Conservation (phyloP, 2,329 filamentous ascomycete species). For the Rugonectria rugulosa region DNA sequence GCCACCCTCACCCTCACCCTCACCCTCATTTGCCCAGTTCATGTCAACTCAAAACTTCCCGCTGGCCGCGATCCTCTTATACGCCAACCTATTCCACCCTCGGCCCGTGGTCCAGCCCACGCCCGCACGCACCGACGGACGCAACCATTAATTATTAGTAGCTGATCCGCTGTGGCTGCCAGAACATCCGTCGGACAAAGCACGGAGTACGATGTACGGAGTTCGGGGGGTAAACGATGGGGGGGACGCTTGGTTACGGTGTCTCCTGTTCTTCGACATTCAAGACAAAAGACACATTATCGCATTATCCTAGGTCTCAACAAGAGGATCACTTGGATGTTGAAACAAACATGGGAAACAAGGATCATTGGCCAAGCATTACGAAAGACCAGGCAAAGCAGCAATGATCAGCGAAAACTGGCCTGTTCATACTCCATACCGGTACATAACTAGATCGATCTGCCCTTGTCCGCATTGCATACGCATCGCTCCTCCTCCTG, state of each 20-base stretch:
- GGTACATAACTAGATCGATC: too few species aligned
- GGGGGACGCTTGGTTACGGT: too few species aligned
- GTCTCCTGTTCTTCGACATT: too few species aligned
- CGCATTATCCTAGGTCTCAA: not conserved
- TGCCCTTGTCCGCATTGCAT: conserved; percentile 16
- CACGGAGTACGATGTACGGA: too few species aligned
- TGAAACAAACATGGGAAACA: conserved; percentile 6
- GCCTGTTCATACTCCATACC: not conserved
- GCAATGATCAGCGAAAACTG: conserved; percentile 10
- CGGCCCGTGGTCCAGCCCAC: conserved; percentile 14
- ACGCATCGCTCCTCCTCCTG: conserved; percentile 5
- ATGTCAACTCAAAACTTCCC: not conserved
- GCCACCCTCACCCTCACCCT: not conserved
- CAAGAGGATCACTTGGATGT: not conserved
- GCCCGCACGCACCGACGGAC: conserved; percentile 5
- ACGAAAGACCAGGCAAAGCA: not conserved
- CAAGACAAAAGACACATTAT: too few species aligned
- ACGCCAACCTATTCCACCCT: conserved; percentile 6
- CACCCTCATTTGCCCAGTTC: not conserved
- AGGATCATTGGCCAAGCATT: not conserved
- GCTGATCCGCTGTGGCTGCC: too few species aligned
- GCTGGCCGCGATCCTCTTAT: conserved; percentile 2
- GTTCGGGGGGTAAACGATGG: too few species aligned
- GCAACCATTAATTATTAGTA: not conserved
- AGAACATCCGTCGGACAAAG: not conserved